Base-by-base conservation (phyloP, 1,284 basidiomycete genomes). In the Anthracocystis walkeri region DNA sequence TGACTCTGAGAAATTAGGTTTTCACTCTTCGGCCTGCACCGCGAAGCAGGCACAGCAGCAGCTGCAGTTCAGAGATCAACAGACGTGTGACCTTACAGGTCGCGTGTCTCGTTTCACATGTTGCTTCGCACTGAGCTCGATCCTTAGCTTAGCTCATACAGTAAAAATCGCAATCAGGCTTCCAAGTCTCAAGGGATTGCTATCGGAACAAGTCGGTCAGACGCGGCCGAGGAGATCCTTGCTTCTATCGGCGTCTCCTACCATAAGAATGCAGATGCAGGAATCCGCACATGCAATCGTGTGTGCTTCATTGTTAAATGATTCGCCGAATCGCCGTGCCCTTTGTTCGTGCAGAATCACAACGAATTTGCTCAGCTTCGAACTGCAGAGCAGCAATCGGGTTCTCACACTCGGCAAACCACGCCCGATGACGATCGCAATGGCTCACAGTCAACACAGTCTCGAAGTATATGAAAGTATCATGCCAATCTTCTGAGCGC, bases 321-420 rank as follows among this genome's bases (percentile, higher is more conserved):
- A 35, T 53, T 58, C 63, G 45, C 63, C 63, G 63, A 65, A 20
- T 58, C 63, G 56, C 63, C 63, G 63, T 48, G 27, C 27, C n/a
- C 54, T 20, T 21, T 20, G 33, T 35, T 14, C 7, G 33, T 4
- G 4, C 29, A 4, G 11, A 35, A 14, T 35, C 33, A 35, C 33
- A 35, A 35, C 3, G 6, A 7, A 35, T 35, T 35, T 35, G 33
- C 33, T 35, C 18, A 41, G 16, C 40, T 41, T 20, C 38, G 38
- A 14, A 40, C 38, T 40, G 38, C 12, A n/a, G 3, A 8, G 11
- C 11, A 8, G n/a, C 40, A 5, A 41, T 41, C 40, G 40, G 40
- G 40, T n/a, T n/a, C 18, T n/a, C 40, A 7, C 40, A 35, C 12
- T 35, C 33, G 33, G 3, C 18, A 41, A 2, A 18, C 40, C 40